These are phyloP conservation scores for Chlorella sp. DNA, from an alignment of 139 green algal genomes.

Conservation along the genomic window DNA sequence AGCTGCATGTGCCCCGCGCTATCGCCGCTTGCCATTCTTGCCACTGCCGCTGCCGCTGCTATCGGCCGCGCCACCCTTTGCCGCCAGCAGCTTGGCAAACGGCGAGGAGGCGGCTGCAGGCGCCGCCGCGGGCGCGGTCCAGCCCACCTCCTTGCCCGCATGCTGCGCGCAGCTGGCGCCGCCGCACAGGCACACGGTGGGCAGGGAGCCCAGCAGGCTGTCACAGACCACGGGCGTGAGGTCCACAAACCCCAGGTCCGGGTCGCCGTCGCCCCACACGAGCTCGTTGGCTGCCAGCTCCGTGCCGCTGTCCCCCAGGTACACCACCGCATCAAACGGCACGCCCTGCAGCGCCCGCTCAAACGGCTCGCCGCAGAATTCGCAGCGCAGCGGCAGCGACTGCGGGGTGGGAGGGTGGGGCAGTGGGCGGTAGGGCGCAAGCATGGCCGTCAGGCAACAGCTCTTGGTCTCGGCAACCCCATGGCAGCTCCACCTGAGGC, in stretches of 20 bases:
- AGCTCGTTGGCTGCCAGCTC: slow-evolving; percentile 15
- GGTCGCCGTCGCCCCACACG: neutral
- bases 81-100: slow-evolving; percentile 4
- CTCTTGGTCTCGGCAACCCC: too few species aligned
- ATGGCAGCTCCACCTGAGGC: too few species aligned
- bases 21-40: neutral
- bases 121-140: neutral
- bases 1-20: neutral
- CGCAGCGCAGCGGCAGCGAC: slow-evolving; percentile 13
- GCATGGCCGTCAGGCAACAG: too few species aligned
- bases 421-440: too few species aligned
- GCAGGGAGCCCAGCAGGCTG: neutral
- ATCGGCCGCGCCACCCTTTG: neutral
- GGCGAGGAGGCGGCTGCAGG: neutral
- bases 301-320: neutral
- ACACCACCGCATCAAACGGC: slow-evolving; percentile 15
- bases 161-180: slow-evolving; percentile 24
- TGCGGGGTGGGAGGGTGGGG: too few species aligned
- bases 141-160: neutral
- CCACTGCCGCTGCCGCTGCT: neutral
- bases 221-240: slow-evolving; percentile 7
- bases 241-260: neutral
- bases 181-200: slow-evolving; percentile 34
- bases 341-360: neutral
- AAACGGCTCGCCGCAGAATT: slow-evolving; percentile 4